Conservation (phyloP, 768 basidiomycete species). For the Tylopilus sp. region DNA sequence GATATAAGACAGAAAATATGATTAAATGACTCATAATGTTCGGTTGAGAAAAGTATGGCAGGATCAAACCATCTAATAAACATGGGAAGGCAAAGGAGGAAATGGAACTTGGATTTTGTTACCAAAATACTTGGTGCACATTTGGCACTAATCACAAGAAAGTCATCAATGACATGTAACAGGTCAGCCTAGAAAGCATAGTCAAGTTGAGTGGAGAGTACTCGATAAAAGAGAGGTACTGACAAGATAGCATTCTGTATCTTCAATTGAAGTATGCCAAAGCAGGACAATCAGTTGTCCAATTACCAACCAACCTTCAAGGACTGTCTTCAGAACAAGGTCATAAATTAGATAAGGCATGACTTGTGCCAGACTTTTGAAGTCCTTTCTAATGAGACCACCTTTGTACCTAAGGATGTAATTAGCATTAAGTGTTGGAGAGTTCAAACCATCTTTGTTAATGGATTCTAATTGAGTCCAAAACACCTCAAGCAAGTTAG, state of each 20-base stretch:
- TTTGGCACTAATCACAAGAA: constrained; percentile 15
- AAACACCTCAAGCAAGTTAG: constrained; percentile 15
- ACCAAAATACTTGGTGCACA: constrained; percentile 26
- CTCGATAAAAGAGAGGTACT: not conserved
- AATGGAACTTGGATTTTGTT: constrained; percentile 31
- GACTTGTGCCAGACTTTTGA: constrained; percentile 30
- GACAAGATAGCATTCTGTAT: constrained; percentile 35
- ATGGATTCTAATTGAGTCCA: constrained; percentile 25
- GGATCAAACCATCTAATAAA: constrained; percentile 29
- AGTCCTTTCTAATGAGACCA: constrained; percentile 31
- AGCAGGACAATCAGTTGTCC: constrained; percentile 34
- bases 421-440: constrained; percentile 22
- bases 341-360: constrained; percentile 32
- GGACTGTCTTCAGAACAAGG: constrained; percentile 22
- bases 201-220: not conserved
- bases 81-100: constrained; percentile 26
- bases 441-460: constrained; percentile 21
- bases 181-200: not conserved
- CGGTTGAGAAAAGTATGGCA: constrained; percentile 27
- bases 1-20: constrained; percentile 23
- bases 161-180: constrained; percentile 21
- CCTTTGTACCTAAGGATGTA: constrained; percentile 33
- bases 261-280: constrained; percentile 40
- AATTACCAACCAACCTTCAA: constrained; percentile 28
- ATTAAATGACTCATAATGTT: constrained; percentile 29